Percentiles rank a stretch among this genome's conserved stretches.
Conservation (phyloP, 2,329 filamentous ascomycete species). For the Dactylellina leptospora region DNA sequence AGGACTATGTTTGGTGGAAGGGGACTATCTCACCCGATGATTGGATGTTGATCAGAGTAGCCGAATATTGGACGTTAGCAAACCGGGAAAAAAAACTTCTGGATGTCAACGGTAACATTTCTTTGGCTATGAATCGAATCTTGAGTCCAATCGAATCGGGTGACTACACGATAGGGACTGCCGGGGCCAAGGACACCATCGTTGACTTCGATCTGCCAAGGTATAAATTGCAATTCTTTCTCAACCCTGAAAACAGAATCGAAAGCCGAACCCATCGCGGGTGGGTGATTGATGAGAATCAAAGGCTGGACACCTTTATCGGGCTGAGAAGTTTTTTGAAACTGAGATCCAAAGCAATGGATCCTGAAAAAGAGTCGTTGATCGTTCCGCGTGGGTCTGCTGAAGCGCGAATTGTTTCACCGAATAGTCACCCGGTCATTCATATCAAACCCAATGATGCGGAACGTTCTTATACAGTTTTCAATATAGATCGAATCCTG, state of each 20-base stretch:
- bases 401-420: neutral
- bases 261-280: slow-evolving; percentile 64
- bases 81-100: neutral
- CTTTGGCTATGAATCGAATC: neutral
- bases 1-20: slow-evolving; percentile 10
- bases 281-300: slow-evolving; percentile 64
- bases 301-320: slow-evolving; percentile 64
- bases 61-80: neutral
- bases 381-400: slow-evolving; percentile 15
- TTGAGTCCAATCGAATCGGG: neutral
- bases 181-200: neutral
- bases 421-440: neutral
- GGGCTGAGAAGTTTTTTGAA: slow-evolving; percentile 66
- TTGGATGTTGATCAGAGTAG: neutral
- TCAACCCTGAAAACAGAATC: slow-evolving; percentile 58
- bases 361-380: slow-evolving; percentile 54
- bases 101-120: neutral
- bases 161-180: neutral
- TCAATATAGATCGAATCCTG: slow-evolving; percentile 64
- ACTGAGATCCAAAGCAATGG: slow-evolving; percentile 58
- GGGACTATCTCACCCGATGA: neutral
- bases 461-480: slow-evolving; percentile 60
- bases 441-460: neutral
- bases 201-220: slow-evolving; percentile 63
- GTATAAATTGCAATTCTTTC: slow-evolving; percentile 64